Percentiles rank a stretch among this genome's conserved stretches.
These are phyloP conservation scores for Myxozyma neglecta DNA, from an alignment of 805 yeast genomes.

Conservation along the genomic window DNA sequence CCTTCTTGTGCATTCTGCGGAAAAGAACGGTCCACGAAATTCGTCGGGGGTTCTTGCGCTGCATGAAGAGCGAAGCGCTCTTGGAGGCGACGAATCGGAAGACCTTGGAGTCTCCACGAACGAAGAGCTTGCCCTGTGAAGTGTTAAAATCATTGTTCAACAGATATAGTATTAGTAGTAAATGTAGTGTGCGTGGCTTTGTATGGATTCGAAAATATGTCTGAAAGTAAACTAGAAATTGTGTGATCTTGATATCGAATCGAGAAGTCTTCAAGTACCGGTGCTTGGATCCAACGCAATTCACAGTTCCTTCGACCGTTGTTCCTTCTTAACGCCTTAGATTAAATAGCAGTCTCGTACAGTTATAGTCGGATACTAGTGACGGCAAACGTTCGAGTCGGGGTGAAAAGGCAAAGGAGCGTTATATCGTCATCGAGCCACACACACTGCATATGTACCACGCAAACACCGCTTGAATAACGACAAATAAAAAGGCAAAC, in stretches of 20 bases:
- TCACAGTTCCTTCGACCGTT: no score
- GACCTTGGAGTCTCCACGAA: slow-evolving; percentile 99
- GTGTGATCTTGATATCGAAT: neutral
- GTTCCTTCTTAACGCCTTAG: no score
- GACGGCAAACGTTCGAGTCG: no score
- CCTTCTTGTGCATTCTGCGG: slow-evolving; percentile 99
- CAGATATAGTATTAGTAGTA: no score
- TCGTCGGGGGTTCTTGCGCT: slow-evolving; percentile 99
- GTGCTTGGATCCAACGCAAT: no score
- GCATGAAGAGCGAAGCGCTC: slow-evolving; percentile 96
- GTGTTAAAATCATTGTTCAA: neutral
- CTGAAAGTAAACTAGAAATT: neutral
- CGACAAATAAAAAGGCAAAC: slow-evolving; percentile 11
- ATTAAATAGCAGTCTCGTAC: no score
- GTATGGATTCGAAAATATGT: neutral
- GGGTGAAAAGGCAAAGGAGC: no score
- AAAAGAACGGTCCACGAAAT: slow-evolving; percentile 98
- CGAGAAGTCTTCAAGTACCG: no score
- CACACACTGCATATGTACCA: neutral
- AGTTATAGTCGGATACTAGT: no score
- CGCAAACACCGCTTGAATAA: neutral
- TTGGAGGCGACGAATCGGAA: slow-evolving; percentile 99
- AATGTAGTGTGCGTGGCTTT: neutral
- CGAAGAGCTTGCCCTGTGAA: slow-evolving; percentile 79
- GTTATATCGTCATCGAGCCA: neutral